Percentiles rank a stretch among this genome's conserved stretches.
These are phyloP conservation scores for Aureobasidium sp. DNA, from an alignment of 2,329 filamentous ascomycete species.

Conservation along the genomic window DNA sequence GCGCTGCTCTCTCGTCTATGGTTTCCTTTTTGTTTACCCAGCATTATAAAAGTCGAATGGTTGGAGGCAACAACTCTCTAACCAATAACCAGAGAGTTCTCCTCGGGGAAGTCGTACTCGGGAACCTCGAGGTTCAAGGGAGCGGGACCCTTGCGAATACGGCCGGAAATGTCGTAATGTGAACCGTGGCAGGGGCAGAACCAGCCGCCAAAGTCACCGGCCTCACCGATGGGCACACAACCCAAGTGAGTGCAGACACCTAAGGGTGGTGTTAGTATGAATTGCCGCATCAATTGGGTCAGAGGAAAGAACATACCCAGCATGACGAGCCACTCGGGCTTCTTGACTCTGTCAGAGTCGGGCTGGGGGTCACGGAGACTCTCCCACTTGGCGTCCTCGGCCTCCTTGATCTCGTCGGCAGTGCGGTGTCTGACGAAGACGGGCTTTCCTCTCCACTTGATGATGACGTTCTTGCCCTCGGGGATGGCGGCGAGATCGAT, in stretches of 20 bases:
- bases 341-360: conserved; percentile 91
- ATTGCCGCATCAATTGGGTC: background rate
- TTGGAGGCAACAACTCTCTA: conserved; percentile 41
- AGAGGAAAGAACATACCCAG: conserved; percentile 55
- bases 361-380: conserved; percentile 83
- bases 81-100: conserved; percentile 85
- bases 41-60: conserved; percentile 6
- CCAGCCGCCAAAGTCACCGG: conserved; percentile 96
- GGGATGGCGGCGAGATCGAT: conserved; percentile 87
- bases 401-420: conserved; percentile 84
- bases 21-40: conserved; percentile 9
- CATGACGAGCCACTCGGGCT: conserved; percentile 99
- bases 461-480: conserved; percentile 99
- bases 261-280: conserved; percentile 35
- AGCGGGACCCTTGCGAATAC: conserved; percentile 94
- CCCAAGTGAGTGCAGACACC: conserved; percentile 98
- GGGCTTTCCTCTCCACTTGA: conserved; percentile 99
- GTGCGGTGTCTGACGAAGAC: conserved; percentile 99
- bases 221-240: conserved; percentile 98
- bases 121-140: conserved; percentile 97
- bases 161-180: conserved; percentile 99
- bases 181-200: conserved; percentile 99
- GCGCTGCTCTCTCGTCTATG: conserved; percentile 9
- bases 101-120: conserved; percentile 84
- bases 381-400: conserved; percentile 78